Base-by-base conservation (phyloP, 139 green algal species). In the Micractinium sp. region DNA sequence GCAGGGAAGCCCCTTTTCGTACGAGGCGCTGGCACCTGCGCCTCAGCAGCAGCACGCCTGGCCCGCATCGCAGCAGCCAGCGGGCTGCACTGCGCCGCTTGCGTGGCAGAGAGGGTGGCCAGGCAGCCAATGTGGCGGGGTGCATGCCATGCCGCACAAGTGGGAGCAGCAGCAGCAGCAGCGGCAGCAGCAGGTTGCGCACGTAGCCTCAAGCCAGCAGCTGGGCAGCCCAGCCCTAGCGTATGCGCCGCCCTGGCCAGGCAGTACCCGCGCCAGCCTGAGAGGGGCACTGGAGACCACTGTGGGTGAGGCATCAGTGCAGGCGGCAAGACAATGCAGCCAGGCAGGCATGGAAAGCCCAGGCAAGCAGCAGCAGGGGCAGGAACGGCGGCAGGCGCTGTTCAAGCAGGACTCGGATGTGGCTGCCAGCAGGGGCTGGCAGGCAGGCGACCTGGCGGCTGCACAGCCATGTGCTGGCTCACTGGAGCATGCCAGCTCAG, bases 371-470 rank as follows among this genome's bases (percentile, higher is more conserved):
- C 41, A 71, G 82, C 36, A 38, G 66, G 25, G 35, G 33, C 14
- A 38, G n/a, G 29, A n/a, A 29, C 31, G 60, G 38, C 67, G 66
- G 38, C 39, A 67, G 83, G 36, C 18, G 39, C 83, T 88, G 38
- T 56, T 33, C 19, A 76, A 66, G 83, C 67, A 81, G 31, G 69
- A 88, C 67, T 88, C 83, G 19, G 83, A 88, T 22, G 9, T 81
- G 4, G 18, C 29, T 27, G 83, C 67, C 39, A 88, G 84, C 33
- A 25, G 39, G 5, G 60, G 69, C 29, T 69, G 69, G 84, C 41
- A 53, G 84, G 69, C 39, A 15, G 41, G 33, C 61, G 38, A 7
- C 0, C 61, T 27, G 33, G 9, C 33, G 2, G 27, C 35, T 22
- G 35, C 53, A 31, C 56, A 20, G 19, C 19, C 78, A 36, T 12